Percentiles rank a stretch among this genome's conserved stretches.
Conservation (phyloP, 2,329 filamentous ascomycete genomes). For the Coleophoma crateriformis region DNA sequence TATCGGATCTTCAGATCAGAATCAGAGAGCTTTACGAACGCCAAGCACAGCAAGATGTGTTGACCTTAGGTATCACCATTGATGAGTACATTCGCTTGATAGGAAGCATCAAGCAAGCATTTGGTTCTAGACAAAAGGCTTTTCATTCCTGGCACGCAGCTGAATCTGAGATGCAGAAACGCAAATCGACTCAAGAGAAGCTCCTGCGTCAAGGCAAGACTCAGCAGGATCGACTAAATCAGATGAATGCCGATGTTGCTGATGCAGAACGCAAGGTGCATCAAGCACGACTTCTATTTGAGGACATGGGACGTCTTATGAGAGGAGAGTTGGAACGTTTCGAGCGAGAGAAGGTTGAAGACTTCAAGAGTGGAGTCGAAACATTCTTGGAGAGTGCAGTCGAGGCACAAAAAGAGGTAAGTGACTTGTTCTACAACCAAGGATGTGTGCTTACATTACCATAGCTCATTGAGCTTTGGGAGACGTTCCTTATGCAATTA, state of each 20-base stretch:
- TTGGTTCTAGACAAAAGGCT: conserved; percentile 87
- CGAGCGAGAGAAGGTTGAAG: conserved; percentile 95
- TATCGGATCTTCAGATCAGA: conserved; percentile 89
- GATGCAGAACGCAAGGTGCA: conserved; percentile 93
- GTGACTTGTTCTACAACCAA: conserved; percentile 20
- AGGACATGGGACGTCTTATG: conserved; percentile 96
- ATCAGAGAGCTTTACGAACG: conserved; percentile 94
- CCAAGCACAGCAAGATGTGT: conserved; percentile 92
- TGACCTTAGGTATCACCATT: conserved; percentile 94
- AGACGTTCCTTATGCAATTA: conserved; percentile 94
- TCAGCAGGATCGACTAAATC: conserved; percentile 90
- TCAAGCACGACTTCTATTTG: conserved; percentile 83
- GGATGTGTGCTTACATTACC: conserved; percentile 6
- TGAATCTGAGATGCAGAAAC: conserved; percentile 86
- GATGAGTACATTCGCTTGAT: conserved; percentile 98
- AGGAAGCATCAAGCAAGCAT: conserved; percentile 89
- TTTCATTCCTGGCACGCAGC: conserved; percentile 92
- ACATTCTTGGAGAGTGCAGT: conserved; percentile 96
- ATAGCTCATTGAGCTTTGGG: conserved; percentile 81
- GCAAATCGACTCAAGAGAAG: conserved; percentile 86
- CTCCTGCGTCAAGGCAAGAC: conserved; percentile 90
- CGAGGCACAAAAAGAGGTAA: conserved; percentile 96
- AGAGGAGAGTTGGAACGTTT: conserved; percentile 86
- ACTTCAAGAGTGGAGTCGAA: conserved; percentile 97
- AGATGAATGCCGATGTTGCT: conserved; percentile 87